A percentile compares a stretch with the other conserved stretches of the same genome.
Evolutionary conservation across 345 rosid genomes (phyloP).

Genomic region (Populus nigra): DNA sequence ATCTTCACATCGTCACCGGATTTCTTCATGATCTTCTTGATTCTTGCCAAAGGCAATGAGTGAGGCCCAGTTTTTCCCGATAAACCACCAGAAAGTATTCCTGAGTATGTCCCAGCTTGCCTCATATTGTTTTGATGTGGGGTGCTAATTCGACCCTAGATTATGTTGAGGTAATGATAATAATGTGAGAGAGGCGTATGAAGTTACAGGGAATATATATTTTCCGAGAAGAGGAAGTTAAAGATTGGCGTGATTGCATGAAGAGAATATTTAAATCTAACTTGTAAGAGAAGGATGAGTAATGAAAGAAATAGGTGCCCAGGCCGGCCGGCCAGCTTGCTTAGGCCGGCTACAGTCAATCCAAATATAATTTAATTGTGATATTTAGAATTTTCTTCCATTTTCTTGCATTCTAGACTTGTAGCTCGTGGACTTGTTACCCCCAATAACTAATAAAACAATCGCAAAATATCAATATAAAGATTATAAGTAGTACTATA

Average conservation of each 20-base stretch:
- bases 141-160: background rate
- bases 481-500: too few relatives aligned
- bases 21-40: slow-evolving; percentile 75
- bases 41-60: slow-evolving; percentile 58
- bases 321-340: slow-evolving; percentile 32
- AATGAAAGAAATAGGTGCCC: background rate
- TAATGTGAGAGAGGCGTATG: background rate
- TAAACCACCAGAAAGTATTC: slow-evolving; percentile 31
- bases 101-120: slow-evolving; percentile 56
- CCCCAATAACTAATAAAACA: too few relatives aligned
- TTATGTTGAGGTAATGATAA: background rate
- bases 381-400: background rate
- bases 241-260: background rate
- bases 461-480: too few relatives aligned
- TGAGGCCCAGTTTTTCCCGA: slow-evolving; percentile 44
- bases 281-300: background rate
- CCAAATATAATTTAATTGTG: background rate
- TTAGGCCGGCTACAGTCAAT: slow-evolving; percentile 31
- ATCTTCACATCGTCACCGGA: slow-evolving; percentile 59
- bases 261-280: background rate
- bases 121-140: slow-evolving; percentile 33
- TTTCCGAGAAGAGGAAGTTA: background rate
- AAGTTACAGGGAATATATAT: background rate
- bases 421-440: background rate
- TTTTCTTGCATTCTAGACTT: background rate